phyloP scores from a whole-genome alignment of 352 stramenopile species.

The Thraustochytrium sp. region DNA sequence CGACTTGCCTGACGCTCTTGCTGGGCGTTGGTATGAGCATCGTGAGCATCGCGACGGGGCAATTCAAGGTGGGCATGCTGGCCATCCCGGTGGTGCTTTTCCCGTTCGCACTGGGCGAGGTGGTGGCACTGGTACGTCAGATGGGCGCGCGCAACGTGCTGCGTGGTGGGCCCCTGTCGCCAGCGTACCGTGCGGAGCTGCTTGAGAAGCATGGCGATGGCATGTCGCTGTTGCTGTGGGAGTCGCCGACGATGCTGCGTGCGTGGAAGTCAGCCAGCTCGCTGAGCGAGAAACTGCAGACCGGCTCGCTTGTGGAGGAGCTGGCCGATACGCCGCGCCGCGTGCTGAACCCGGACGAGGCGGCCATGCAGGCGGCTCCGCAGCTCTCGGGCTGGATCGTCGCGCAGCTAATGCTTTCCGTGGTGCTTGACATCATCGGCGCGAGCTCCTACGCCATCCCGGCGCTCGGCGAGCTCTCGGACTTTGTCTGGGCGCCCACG shows the following conservation, averaged over 20 bases:
- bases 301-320: conserved; percentile 59
- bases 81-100: conserved; percentile 58
- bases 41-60: conserved; percentile 62
- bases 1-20: conserved; percentile 57
- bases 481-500: conserved; percentile 83
- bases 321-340: conserved; percentile 62
- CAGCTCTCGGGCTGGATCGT: neutral
- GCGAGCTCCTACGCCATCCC: conserved; percentile 76
- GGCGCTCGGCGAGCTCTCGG: conserved; percentile 73
- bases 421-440: conserved; percentile 81
- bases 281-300: conserved; percentile 41
- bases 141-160: conserved; percentile 56
- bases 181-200: conserved; percentile 49
- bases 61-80: conserved; percentile 55
- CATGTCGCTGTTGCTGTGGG: conserved; percentile 60
- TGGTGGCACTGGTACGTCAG: conserved; percentile 57
- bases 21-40: conserved; percentile 50
- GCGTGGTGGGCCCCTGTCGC: neutral
- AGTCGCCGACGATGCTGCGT: conserved; percentile 50
- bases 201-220: conserved; percentile 59
- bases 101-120: conserved; percentile 57
- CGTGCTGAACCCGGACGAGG: conserved; percentile 41
- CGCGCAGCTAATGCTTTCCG: conserved; percentile 54
- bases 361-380: neutral
- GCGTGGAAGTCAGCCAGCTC: conserved; percentile 47